Conservation (phyloP, 2,329 filamentous ascomycete genomes). For the Scytalidium lignicola region DNA sequence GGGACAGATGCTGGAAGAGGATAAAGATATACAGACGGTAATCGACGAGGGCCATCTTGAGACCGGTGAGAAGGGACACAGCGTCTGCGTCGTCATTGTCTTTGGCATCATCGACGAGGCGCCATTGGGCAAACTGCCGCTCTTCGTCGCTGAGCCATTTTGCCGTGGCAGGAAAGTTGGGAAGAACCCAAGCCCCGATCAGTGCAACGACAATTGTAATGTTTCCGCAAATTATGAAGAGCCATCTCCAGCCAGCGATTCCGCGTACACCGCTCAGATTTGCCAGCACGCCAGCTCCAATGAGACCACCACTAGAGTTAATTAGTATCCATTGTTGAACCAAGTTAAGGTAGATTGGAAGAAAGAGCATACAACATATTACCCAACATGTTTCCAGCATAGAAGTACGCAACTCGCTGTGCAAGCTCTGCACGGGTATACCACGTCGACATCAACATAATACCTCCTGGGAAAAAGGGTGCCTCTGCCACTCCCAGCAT, state of each 20-base stretch:
- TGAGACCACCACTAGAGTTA: too few species aligned
- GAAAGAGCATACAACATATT: too few species aligned
- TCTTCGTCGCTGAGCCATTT: conserved; percentile 26
- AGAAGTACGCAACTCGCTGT: conserved; percentile 31
- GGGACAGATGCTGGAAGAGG: too few species aligned
- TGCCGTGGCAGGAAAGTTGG: conserved; percentile 35
- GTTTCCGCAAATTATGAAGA: conserved; percentile 39
- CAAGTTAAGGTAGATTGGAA: too few species aligned
- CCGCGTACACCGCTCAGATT: conserved; percentile 41
- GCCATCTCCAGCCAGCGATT: conserved; percentile 46
- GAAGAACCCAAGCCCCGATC: conserved; percentile 32
- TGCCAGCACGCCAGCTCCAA: conserved; percentile 36
- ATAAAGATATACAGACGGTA: too few species aligned
- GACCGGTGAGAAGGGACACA: too few species aligned
- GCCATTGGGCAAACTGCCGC: conserved; percentile 29
- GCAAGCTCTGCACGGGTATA: conserved; percentile 35
- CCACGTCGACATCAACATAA: conserved; percentile 34
- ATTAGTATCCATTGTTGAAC: too few species aligned
- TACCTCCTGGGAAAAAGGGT: conserved; percentile 25
- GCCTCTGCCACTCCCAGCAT: conserved; percentile 23
- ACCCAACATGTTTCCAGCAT: conserved; percentile 30
- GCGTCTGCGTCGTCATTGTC: too few species aligned
- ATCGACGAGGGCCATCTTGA: too few species aligned
- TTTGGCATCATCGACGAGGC: too few species aligned
- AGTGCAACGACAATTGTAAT: conserved; percentile 35